Percentiles rank a stretch among this genome's conserved stretches.
These are phyloP conservation scores for Lasiodiplodia theobromae DNA, from an alignment of 2,329 filamentous ascomycete genomes.

Conservation along the genomic window DNA sequence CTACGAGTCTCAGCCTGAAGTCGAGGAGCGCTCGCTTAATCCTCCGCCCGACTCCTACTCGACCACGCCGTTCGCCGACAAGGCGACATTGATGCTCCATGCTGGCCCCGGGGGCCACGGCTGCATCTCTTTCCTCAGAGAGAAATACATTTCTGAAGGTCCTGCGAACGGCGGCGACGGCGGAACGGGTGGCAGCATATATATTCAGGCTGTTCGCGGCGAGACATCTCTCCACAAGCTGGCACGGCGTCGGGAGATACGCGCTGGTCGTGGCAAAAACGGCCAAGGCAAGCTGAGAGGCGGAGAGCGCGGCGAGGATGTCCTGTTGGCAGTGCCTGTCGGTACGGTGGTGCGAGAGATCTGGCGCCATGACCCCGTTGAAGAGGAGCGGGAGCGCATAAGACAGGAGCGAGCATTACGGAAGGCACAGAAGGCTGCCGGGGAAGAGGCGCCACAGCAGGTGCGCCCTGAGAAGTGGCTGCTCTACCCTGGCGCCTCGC, in stretches of 20 bases:
- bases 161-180: constrained; percentile 96
- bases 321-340: constrained; percentile 88
- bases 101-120: constrained; percentile 87
- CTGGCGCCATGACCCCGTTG: constrained; percentile 76
- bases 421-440: constrained; percentile 38
- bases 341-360: constrained; percentile 90
- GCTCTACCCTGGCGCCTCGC: constrained; percentile 80
- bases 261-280: constrained; percentile 77
- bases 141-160: constrained; percentile 87
- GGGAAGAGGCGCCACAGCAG: constrained; percentile 45
- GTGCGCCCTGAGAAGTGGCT: constrained; percentile 76
- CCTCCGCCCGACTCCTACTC: constrained; percentile 86
- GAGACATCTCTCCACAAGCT: constrained; percentile 95
- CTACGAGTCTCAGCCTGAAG: constrained; percentile 21
- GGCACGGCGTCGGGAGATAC: constrained; percentile 75
- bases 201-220: constrained; percentile 89
- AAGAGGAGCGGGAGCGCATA: constrained; percentile 61
- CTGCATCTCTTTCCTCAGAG: constrained; percentile 91
- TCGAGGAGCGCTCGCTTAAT: constrained; percentile 66
- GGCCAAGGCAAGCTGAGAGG: constrained; percentile 76
- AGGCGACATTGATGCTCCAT: constrained; percentile 77
- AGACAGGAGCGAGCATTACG: constrained; percentile 35
- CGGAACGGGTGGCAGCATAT: constrained; percentile 88
- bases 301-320: constrained; percentile 83
- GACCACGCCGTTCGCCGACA: constrained; percentile 83